These are phyloP conservation scores for Umbilicaria muhlenbergii DNA, from an alignment of 495 filamentous ascomycete genomes.

Conservation along the genomic window DNA sequence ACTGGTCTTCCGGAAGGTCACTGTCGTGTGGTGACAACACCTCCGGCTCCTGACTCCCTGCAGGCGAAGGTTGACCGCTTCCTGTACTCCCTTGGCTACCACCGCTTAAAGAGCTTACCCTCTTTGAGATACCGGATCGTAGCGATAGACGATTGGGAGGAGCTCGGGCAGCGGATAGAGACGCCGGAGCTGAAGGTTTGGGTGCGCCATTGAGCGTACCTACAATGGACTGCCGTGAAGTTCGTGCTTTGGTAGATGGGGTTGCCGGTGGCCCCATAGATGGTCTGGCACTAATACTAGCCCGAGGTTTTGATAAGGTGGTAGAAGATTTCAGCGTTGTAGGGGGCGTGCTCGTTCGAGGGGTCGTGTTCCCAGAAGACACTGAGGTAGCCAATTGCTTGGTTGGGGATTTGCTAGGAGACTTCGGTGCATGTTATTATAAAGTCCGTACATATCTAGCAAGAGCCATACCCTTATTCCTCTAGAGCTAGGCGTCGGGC, in stretches of 20 bases:
- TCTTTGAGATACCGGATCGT: conserved; percentile 14
- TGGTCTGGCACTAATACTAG: conserved; percentile 34
- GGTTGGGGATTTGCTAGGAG: conserved; percentile 65
- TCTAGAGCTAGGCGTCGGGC: conserved; percentile 45
- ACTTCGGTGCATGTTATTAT: conserved; percentile 26
- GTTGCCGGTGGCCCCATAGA: conserved; percentile 51
- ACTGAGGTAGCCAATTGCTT: conserved; percentile 49
- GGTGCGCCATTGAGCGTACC: conserved; percentile 19
- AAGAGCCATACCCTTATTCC: conserved; percentile 28
- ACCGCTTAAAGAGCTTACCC: conserved; percentile 5
- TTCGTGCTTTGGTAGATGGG: conserved; percentile 17
- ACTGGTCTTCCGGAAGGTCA: not conserved
- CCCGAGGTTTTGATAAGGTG: conserved; percentile 33
- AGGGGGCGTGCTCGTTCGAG: conserved; percentile 42
- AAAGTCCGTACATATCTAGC: conserved; percentile 35
- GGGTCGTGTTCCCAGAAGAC: conserved; percentile 40
- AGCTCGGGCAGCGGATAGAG: conserved; percentile 13
- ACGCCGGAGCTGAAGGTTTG: conserved; percentile 20
- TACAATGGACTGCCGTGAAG: conserved; percentile 26
- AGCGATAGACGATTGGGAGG: conserved; percentile 26
- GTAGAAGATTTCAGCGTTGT: conserved; percentile 25
- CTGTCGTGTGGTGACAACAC: conserved; percentile 2
- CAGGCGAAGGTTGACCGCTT: conserved; percentile 12
- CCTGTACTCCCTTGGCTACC: conserved; percentile 19
- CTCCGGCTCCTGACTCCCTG: conserved; percentile 3